A percentile compares a stretch with the other conserved stretches of the same genome.
These are phyloP conservation scores for Eremothecium cymbalariae DNA, from an alignment of 1,139 yeast genomes.

Conservation along the genomic window DNA sequence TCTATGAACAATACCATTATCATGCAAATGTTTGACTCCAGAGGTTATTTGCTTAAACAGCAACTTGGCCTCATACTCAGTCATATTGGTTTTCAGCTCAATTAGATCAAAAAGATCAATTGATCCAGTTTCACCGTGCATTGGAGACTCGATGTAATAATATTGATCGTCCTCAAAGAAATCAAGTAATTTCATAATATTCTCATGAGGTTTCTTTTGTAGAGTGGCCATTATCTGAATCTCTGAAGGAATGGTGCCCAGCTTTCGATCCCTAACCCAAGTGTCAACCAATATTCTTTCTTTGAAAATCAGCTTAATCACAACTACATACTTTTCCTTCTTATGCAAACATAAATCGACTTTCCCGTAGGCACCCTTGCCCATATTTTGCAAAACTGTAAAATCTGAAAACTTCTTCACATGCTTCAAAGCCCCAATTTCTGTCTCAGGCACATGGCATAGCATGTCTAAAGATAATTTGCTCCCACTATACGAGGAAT, in stretches of 20 bases:
- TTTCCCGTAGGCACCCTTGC: slow-evolving; percentile 95
- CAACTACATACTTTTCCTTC: slow-evolving; percentile 50
- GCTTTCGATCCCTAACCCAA: slow-evolving; percentile 85
- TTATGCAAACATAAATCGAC: slow-evolving; percentile 73
- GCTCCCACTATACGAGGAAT: not conserved
- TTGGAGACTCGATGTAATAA: slow-evolving; percentile 84
- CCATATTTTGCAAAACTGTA: slow-evolving; percentile 64
- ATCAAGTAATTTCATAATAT: slow-evolving; percentile 74
- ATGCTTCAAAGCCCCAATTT: slow-evolving; percentile 52
- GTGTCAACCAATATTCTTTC: slow-evolving; percentile 92
- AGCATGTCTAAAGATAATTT: not conserved
- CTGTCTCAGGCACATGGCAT: not conserved
- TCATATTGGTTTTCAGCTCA: slow-evolving; percentile 73
- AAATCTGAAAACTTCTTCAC: slow-evolving; percentile 68
- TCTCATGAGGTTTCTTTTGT: slow-evolving; percentile 71
- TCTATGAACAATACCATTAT: slow-evolving; percentile 82
- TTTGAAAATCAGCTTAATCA: slow-evolving; percentile 82
- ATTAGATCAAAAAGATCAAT: slow-evolving; percentile 87
- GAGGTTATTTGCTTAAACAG: slow-evolving; percentile 74
- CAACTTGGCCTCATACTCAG: slow-evolving; percentile 63
- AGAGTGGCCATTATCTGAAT: slow-evolving; percentile 84
- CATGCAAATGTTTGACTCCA: slow-evolving; percentile 74
- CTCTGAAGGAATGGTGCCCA: slow-evolving; percentile 93
- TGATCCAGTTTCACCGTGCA: slow-evolving; percentile 81
- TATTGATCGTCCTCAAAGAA: slow-evolving; percentile 86